Conservation (phyloP, 1,284 basidiomycete species). For the Wolfiporia cocos region DNA sequence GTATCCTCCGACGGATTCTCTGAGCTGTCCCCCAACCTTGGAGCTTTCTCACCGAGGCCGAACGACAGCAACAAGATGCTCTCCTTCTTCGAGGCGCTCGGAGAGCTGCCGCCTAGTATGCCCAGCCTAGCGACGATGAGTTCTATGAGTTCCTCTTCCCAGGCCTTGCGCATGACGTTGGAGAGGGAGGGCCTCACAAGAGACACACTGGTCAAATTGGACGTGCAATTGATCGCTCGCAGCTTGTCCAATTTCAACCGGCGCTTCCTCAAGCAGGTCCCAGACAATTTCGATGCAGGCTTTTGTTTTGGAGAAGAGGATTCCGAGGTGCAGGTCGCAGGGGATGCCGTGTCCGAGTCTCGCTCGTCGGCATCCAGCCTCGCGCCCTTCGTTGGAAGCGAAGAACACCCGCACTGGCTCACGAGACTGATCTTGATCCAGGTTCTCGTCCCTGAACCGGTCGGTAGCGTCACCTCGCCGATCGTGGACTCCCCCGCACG, state of each 20-base stretch:
- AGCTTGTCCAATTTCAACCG: slow-evolving; percentile 59
- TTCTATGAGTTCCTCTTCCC: slow-evolving; percentile 8
- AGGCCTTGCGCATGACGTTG: slow-evolving; percentile 38
- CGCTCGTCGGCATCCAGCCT: slow-evolving; percentile 8
- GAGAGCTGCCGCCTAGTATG: slow-evolving; percentile 18
- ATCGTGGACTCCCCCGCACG: slow-evolving; percentile 29
- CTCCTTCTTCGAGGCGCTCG: slow-evolving; percentile 42
- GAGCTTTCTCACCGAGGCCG: slow-evolving; percentile 58
- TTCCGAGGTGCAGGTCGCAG: slow-evolving; percentile 9
- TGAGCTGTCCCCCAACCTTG: slow-evolving; percentile 39
- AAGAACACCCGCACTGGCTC: slow-evolving; percentile 71
- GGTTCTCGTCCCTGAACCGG: slow-evolving; percentile 52
- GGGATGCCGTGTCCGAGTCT: slow-evolving; percentile 4
- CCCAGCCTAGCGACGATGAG: background rate
- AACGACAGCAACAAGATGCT: slow-evolving; percentile 33
- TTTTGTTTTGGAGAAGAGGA: slow-evolving; percentile 34
- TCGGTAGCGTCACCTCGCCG: slow-evolving; percentile 13
- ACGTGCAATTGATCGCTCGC: slow-evolving; percentile 48
- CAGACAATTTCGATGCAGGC: slow-evolving; percentile 43
- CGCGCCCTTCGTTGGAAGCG: slow-evolving; percentile 54
- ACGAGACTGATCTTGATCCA: slow-evolving; percentile 66
- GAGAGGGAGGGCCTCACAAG: slow-evolving; percentile 65
- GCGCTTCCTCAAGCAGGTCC: slow-evolving; percentile 38
- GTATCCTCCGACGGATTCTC: slow-evolving; percentile 25
- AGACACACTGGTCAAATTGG: slow-evolving; percentile 53